These are phyloP conservation scores for Cubamyces lactineus DNA, from an alignment of 768 basidiomycete genomes.

Conservation along the genomic window DNA sequence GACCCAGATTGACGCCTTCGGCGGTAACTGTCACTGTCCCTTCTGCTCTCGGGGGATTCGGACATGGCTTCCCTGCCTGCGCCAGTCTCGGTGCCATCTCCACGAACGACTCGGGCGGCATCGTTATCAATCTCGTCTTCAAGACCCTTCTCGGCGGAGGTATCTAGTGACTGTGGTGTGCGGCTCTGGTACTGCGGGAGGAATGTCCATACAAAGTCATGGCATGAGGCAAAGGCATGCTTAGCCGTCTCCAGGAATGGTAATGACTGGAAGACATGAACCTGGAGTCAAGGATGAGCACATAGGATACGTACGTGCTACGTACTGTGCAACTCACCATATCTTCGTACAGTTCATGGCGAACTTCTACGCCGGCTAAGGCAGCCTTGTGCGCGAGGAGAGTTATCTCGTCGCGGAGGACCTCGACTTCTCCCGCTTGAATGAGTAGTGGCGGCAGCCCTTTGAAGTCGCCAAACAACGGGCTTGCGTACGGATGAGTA, in stretches of 20 bases:
- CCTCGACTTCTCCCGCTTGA: conserved; percentile 92
- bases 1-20: conserved; percentile 24
- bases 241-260: conserved; percentile 72
- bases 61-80: conserved; percentile 20
- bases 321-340: conserved; percentile 54
- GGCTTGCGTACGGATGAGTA: conserved; percentile 96
- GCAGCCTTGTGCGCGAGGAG: conserved; percentile 93
- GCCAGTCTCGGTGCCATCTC: conserved; percentile 66
- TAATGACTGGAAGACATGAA: conserved; percentile 91
- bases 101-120: conserved; percentile 66
- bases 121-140: conserved; percentile 74
- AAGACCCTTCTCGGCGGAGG: conserved; percentile 58
- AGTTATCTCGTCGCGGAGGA: conserved; percentile 91
- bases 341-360: conserved; percentile 90
- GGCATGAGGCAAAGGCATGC: conserved; percentile 72
- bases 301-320: not conserved
- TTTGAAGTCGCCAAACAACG: conserved; percentile 86
- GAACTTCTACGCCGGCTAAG: conserved; percentile 81
- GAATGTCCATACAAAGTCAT: conserved; percentile 63
- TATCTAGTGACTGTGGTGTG: conserved; percentile 55
- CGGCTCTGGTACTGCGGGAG: conserved; percentile 57
- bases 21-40: conserved; percentile 27
- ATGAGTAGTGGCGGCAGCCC: conserved; percentile 90
- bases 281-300: conserved; percentile 41
- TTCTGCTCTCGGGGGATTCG: conserved; percentile 20